Percentiles rank a stretch among this genome's conserved stretches.
Conservation (phyloP, 2,329 filamentous ascomycete species). For the Fusarium multiceps region DNA sequence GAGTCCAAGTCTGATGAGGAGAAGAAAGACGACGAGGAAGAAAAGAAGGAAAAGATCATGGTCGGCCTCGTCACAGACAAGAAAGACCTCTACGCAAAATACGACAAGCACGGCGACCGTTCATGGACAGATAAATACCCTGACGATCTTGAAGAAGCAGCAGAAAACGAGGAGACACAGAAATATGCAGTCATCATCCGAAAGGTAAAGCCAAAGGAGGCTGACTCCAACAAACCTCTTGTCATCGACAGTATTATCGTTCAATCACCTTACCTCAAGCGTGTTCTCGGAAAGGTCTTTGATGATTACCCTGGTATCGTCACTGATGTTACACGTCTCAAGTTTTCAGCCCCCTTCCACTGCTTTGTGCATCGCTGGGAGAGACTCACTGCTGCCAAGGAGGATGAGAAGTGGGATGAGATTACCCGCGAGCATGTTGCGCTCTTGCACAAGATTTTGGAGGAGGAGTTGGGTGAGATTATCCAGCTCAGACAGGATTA, state of each 20-base stretch:
- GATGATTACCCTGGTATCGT: slow-evolving; percentile 70
- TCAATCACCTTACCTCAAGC: slow-evolving; percentile 71
- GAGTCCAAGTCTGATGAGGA: slow-evolving; percentile 13
- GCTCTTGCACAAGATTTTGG: slow-evolving; percentile 60
- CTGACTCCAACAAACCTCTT: slow-evolving; percentile 69
- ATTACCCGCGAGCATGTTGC: slow-evolving; percentile 59
- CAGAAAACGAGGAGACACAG: slow-evolving; percentile 70
- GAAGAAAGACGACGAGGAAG: slow-evolving; percentile 21
- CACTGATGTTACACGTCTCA: slow-evolving; percentile 67
- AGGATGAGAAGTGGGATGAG: slow-evolving; percentile 55
- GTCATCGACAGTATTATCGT: slow-evolving; percentile 71
- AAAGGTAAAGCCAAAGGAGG: slow-evolving; percentile 62
- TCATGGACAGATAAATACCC: slow-evolving; percentile 69
- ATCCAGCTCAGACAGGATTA: slow-evolving; percentile 64
- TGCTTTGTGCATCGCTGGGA: slow-evolving; percentile 75
- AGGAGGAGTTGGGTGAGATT: slow-evolving; percentile 62
- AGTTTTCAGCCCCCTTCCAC: slow-evolving; percentile 70
- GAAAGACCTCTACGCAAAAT: slow-evolving; percentile 58
- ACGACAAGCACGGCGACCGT: slow-evolving; percentile 60
- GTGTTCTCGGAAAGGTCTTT: slow-evolving; percentile 65
- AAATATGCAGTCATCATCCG: slow-evolving; percentile 71
- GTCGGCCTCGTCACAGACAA: slow-evolving; percentile 53
- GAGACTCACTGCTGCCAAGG: slow-evolving; percentile 55
- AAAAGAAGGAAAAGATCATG: slow-evolving; percentile 37
- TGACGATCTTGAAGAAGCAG: slow-evolving; percentile 64